Conservation (phyloP, 371 early-diverging fungal species). For the Apophysomyces ossiformis region DNA sequence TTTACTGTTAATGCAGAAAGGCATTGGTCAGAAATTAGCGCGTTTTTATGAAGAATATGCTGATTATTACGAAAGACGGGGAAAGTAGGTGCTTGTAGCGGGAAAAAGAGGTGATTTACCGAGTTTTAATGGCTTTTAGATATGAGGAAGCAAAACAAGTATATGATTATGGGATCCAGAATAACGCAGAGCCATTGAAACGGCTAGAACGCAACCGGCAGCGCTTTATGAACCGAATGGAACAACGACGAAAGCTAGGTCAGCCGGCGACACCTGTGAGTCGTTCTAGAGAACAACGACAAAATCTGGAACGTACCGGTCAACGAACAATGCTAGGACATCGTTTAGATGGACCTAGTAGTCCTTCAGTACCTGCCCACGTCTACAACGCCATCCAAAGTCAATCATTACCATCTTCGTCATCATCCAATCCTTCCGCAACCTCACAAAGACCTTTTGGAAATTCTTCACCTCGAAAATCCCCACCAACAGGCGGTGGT, state of each 20-base stretch:
- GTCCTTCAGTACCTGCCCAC: slow-evolving; percentile 22
- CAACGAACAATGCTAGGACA: slow-evolving; percentile 33
- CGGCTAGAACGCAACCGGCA: slow-evolving; percentile 35
- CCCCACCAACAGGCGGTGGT: neutral
- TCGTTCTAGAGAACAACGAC: slow-evolving; percentile 18
- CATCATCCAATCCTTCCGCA: neutral
- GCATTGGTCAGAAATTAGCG: slow-evolving; percentile 71
- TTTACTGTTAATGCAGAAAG: slow-evolving; percentile 67
- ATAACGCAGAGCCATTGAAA: slow-evolving; percentile 56
- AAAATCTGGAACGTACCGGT: slow-evolving; percentile 14
- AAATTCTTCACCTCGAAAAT: neutral
- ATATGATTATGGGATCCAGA: slow-evolving; percentile 55
- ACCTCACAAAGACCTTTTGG: neutral
- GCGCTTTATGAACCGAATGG: slow-evolving; percentile 11
- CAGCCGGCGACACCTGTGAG: slow-evolving; percentile 15
- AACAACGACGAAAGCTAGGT: slow-evolving; percentile 3
- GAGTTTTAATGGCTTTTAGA: slow-evolving; percentile 23
- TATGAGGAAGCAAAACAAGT: slow-evolving; percentile 58
- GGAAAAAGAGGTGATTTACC: no score
- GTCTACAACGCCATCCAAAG: slow-evolving; percentile 20
- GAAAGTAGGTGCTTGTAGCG: slow-evolving; percentile 40
- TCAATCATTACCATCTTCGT: neutral
- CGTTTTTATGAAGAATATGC: slow-evolving; percentile 85
- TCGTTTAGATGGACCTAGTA: slow-evolving; percentile 23
- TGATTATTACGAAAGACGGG: slow-evolving; percentile 52